Conservation (phyloP, 2,329 filamentous ascomycete genomes). For the Bretziella fagacearum region DNA sequence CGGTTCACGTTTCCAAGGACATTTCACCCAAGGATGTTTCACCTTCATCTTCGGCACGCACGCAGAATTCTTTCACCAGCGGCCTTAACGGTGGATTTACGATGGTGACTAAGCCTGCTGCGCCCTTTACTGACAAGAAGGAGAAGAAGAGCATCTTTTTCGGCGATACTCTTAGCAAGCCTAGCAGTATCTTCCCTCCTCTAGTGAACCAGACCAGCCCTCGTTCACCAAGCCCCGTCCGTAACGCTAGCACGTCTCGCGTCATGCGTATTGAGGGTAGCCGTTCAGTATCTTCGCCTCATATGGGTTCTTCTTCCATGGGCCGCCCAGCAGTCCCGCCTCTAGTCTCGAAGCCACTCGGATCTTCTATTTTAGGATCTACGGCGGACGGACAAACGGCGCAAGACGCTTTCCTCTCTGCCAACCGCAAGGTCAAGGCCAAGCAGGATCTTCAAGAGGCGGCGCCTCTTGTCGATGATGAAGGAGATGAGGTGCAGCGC, state of each 20-base stretch:
- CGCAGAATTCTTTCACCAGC: slow-evolving; percentile 35
- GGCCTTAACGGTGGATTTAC: slow-evolving; percentile 30
- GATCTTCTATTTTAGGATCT: slow-evolving; percentile 14
- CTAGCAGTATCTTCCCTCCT: slow-evolving; percentile 23
- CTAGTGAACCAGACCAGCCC: slow-evolving; percentile 38
- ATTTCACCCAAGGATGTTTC: slow-evolving; percentile 31
- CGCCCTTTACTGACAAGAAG: slow-evolving; percentile 3
- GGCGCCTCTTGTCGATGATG: slow-evolving; percentile 45
- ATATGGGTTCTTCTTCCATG: slow-evolving; percentile 16
- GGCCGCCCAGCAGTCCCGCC: slow-evolving; percentile 29
- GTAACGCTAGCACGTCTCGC: slow-evolving; percentile 37
- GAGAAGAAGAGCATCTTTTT: slow-evolving; percentile 3
- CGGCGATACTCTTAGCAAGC: slow-evolving; percentile 5
- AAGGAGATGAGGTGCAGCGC: slow-evolving; percentile 50
- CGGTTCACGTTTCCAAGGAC: slow-evolving; percentile 47
- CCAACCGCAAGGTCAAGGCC: slow-evolving; percentile 35
- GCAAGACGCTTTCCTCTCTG: slow-evolving; percentile 32
- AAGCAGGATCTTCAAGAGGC: slow-evolving; percentile 40
- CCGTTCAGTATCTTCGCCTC: slow-evolving; percentile 42
- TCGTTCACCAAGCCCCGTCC: slow-evolving; percentile 56
- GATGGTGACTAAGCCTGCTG: slow-evolving; percentile 22
- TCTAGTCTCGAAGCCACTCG: slow-evolving; percentile 4
- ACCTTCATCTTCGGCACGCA: slow-evolving; percentile 37
- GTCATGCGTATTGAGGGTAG: slow-evolving; percentile 30
- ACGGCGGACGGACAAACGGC: slow-evolving; percentile 22